Percentiles rank a stretch among this genome's conserved stretches.
Evolutionary conservation across 768 basidiomycete genomes (phyloP).

Genomic region (Termitomyces sp.): DNA sequence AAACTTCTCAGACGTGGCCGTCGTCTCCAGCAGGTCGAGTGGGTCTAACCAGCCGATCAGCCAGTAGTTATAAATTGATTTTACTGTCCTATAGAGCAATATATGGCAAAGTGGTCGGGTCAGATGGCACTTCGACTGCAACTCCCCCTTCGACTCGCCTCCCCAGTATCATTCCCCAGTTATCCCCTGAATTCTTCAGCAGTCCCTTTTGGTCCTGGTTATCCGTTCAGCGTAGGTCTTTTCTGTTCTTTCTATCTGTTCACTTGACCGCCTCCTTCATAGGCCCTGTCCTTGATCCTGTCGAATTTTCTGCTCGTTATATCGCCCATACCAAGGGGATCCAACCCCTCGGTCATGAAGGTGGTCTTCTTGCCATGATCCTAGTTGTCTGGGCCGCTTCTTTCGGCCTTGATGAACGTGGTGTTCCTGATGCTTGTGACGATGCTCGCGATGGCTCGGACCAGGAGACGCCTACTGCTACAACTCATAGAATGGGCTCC

Average conservation of each 20-base stretch:
- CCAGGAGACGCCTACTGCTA: conserved; percentile 16
- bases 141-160: conserved; percentile 35
- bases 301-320: conserved; percentile 76
- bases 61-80: conserved; percentile 6
- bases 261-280: conserved; percentile 1
- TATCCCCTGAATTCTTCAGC: conserved; percentile 75
- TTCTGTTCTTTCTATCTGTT: background rate
- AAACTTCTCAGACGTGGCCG: conserved; percentile 79
- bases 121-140: conserved; percentile 32
- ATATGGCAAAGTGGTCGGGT: conserved; percentile 64
- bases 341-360: conserved; percentile 64
- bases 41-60: conserved; percentile 23
- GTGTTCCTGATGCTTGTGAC: conserved; percentile 43
- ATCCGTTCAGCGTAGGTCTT: conserved; percentile 70
- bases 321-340: conserved; percentile 60
- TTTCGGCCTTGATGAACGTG: conserved; percentile 82
- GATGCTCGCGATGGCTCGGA: conserved; percentile 6
- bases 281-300: conserved; percentile 86
- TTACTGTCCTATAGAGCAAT: conserved; percentile 50
- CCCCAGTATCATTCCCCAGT: conserved; percentile 60
- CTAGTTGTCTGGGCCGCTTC: conserved; percentile 88
- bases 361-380: conserved; percentile 71
- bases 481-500: background rate
- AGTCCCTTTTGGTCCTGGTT: conserved; percentile 87
- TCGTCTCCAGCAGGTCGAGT: conserved; percentile 84